Evolutionary conservation across 192 early-diverging fungal genomes (phyloP).

Genomic region (Phlyctochytrium planicorne): DNA sequence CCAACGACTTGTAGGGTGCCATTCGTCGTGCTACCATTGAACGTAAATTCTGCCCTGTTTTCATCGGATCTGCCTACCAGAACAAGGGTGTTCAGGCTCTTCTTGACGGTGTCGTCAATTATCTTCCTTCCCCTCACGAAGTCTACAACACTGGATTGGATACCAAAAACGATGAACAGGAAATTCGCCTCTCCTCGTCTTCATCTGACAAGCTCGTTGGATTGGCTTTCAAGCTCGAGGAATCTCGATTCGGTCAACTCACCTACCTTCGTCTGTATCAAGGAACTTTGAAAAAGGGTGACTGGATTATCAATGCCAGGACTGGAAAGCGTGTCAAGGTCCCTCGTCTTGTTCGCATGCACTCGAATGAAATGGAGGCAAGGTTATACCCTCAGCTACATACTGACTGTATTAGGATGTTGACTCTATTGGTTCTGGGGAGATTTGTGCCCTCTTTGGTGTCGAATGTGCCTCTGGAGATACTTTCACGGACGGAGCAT

Average conservation of each 20-base stretch:
- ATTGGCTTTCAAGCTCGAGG: constrained; percentile 97
- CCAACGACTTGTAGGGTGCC: constrained; percentile 51
- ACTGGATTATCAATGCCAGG: constrained; percentile 82
- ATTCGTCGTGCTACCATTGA: constrained; percentile 74
- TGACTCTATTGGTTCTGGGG: constrained; percentile 85
- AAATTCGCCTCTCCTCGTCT: constrained; percentile 29
- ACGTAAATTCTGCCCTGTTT: constrained; percentile 76
- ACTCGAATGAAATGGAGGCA: constrained; percentile 91
- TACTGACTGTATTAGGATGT: constrained; percentile 60
- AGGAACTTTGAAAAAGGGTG: constrained; percentile 83
- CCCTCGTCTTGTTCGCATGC: constrained; percentile 95
- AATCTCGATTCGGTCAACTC: constrained; percentile 92
- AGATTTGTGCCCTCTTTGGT: constrained; percentile 98
- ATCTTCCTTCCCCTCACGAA: constrained; percentile 78
- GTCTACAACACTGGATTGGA: constrained; percentile 56
- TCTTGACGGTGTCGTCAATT: constrained; percentile 85
- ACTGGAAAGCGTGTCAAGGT: constrained; percentile 95
- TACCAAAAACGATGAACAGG: constrained; percentile 37
- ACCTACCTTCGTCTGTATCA: constrained; percentile 98
- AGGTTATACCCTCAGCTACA: not conserved
- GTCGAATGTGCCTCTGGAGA: constrained; percentile 96
- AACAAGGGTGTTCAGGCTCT: constrained; percentile 93
- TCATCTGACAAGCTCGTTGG: constrained; percentile 74
- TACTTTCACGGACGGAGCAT: constrained; percentile 89
- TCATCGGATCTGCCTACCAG: constrained; percentile 86